phyloP scores from a whole-genome alignment of 768 basidiomycete genomes.

The Agaricus sinodeliciosus region DNA sequence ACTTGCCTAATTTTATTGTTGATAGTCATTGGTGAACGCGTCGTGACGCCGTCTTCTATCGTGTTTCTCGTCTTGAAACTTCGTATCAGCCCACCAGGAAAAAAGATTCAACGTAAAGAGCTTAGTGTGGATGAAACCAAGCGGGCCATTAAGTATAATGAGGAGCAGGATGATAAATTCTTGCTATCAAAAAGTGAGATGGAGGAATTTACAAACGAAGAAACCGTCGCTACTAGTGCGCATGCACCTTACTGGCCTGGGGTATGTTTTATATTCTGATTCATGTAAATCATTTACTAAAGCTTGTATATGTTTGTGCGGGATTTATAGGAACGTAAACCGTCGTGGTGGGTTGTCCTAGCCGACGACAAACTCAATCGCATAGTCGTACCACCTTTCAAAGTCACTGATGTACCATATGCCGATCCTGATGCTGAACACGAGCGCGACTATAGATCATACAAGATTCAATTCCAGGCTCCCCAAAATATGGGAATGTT shows the following conservation, averaged over 20 bases:
- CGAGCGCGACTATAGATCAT: conserved; percentile 65
- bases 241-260: conserved; percentile 93
- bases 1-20: background rate
- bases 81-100: conserved; percentile 55
- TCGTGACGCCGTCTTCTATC: conserved; percentile 83
- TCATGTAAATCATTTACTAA: background rate
- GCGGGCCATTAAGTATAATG: conserved; percentile 37
- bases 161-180: conserved; percentile 66
- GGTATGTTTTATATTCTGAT: conserved; percentile 37
- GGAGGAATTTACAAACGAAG: conserved; percentile 47
- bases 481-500: conserved; percentile 79
- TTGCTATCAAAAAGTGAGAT: conserved; percentile 53
- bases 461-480: conserved; percentile 93
- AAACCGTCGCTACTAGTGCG: conserved; percentile 44
- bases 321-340: conserved; percentile 65
- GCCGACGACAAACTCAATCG: conserved; percentile 82
- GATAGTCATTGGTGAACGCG: conserved; percentile 83
- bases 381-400: conserved; percentile 82
- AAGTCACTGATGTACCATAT: conserved; percentile 74
- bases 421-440: conserved; percentile 31
- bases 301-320: background rate
- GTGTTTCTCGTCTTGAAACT: conserved; percentile 84
- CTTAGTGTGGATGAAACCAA: conserved; percentile 43
- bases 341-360: conserved; percentile 88
- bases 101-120: conserved; percentile 28